Conservation (phyloP, 768 basidiomycete species). For the Filobasidium floriforme region DNA sequence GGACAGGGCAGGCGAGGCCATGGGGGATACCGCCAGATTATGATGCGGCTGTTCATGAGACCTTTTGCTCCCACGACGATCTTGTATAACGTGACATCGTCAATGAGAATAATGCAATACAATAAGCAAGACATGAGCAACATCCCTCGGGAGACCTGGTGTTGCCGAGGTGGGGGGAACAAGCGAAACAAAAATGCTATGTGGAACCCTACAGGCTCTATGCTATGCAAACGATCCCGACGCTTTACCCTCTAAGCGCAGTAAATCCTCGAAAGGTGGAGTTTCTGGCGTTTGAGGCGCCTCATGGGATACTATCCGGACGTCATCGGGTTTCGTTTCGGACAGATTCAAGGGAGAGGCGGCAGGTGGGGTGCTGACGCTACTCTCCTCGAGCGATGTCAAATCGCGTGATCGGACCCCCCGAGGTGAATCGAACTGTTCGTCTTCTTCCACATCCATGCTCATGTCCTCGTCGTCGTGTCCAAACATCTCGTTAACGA, state of each 20-base stretch:
- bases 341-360: not conserved
- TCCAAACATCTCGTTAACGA: slow-evolving; percentile 16
- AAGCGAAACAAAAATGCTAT: too few relatives aligned
- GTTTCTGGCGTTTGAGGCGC: not conserved
- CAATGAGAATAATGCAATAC: too few relatives aligned
- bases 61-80: not conserved
- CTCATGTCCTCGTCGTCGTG: slow-evolving; percentile 20
- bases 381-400: not conserved
- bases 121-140: too few relatives aligned
- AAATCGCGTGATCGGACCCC: not conserved
- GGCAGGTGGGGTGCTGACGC: not conserved
- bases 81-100: not conserved
- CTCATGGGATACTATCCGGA: not conserved
- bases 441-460: slow-evolving; percentile 9
- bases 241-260: not conserved
- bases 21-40: not conserved
- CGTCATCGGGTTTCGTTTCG: not conserved
- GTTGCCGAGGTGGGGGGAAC: too few relatives aligned
- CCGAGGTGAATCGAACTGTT: not conserved
- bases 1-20: slow-evolving; percentile 5
- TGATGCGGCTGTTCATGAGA: not conserved
- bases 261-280: not conserved
- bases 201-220: too few relatives aligned
- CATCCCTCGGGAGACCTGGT: too few relatives aligned
- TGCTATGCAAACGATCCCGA: not conserved